Evolutionary conservation across 2,329 filamentous ascomycete species (phyloP), one percentile per base, ranked within the genome.

Genomic region (Pseudogymnoascus sp.): DNA sequence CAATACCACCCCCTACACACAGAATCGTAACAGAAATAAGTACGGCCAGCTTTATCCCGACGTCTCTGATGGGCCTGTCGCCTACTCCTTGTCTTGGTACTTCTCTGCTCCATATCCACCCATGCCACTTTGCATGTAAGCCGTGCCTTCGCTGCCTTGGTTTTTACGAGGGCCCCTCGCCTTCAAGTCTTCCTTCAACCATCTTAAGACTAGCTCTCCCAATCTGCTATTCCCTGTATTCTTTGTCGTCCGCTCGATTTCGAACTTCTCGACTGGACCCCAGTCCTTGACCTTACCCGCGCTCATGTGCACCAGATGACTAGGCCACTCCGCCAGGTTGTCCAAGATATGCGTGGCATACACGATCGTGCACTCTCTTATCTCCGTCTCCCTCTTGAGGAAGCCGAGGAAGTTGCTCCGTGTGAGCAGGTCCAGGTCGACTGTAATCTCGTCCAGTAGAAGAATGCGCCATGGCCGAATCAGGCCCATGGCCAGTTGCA

Each of bases 341-440:
- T 99, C 95, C 69, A 99, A 79, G 68, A 99, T 97, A 77, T 99
- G 95, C 13, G 95, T 99, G 6, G 95, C 95, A 75, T 99, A 99
- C 31, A 99, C 92, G 71, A 99, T 90, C 4, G 95, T 97, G 74
- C 93, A 97, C 41, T 86, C 82, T 62, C 93, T 82, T 6, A 74
- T 80, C 77, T 93, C 89, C 0, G 93, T 97, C 84, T 99, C 95
- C 65, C 81, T 81, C 77, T 92, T 92, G 72, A 99, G 77, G 80
- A 93, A 99, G 48, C 78, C 81, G 34, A 99, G 81, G 75, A 99
- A 99, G 74, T 93, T 88, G 71, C 87, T 87, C 14, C 95, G 85
- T 63, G 86, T 90, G 66, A 97, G 83, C 65, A 99, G 83, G 76
- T 99, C 95, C 66, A 99, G 80, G 75, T 99, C 95, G 7, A 99